Evolutionary conservation across 768 basidiomycete genomes (phyloP), one percentile per base, ranked within the genome.

Genomic region (Lanmaoa pseudosensibilis): DNA sequence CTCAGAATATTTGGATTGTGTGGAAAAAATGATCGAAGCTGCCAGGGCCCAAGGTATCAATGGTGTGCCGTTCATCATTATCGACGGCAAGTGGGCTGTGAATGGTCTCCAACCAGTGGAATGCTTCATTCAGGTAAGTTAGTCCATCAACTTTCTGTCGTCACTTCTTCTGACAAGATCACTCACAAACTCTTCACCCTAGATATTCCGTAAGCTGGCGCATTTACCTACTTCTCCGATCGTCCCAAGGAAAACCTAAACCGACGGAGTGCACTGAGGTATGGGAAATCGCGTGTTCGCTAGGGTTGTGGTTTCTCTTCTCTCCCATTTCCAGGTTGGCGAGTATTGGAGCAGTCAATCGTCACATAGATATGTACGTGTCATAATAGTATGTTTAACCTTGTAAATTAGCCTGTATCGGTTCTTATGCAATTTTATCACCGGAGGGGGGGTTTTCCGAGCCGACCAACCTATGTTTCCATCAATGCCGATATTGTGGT

Each of bases 41-140:
- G 78, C 79, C 13, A 73, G 70, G 53, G 57, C 64, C n/a, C 66
- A 72, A 3, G 78, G 79, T 27, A 76, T 83, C 54, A 73, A 65
- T 12, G 81, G 82, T 32, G 80, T 82, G 0, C 82, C 82, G 16
- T 82, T 80, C 62, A 73, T 79, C 50, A 77, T 82, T 27, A 73
- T 80, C 51, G 71, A 80, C 37, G 69, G 72, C 32, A 76, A 75
- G 52, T 80, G 75, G 72, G 80, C 76, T 4, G 63, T 80, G 50
- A 75, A 72, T 16, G 79, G 79, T 40, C 73, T 76, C 30, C 80
- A 80, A 51, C 65, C 72, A 2, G 61, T 69, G 32, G 79, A 78
- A 23, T 73, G 69, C 27, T 80, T 75, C 58, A 59, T 69, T 21
- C 69, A 72, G 62, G 77, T 74, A n/a, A 47, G 57, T 19, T 27